These are phyloP conservation scores for Tylopilus subfusipes DNA, from an alignment of 768 basidiomycete species.

Conservation along the genomic window DNA sequence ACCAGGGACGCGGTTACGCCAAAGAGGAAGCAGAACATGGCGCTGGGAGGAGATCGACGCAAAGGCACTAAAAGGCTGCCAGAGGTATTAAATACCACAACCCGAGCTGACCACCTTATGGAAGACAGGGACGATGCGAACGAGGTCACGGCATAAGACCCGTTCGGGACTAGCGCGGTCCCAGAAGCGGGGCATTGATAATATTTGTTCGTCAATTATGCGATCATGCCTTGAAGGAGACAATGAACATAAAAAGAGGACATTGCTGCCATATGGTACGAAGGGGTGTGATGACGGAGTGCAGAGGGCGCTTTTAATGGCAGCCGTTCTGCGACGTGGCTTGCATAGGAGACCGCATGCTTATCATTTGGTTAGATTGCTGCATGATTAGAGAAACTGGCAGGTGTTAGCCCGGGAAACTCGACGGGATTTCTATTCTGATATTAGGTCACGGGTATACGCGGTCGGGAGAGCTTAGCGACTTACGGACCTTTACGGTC, in stretches of 20 bases:
- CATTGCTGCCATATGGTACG: neutral
- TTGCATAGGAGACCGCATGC: neutral
- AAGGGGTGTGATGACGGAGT: neutral
- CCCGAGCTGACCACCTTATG: neutral
- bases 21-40: constrained; percentile 16
- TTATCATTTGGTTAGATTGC: neutral
- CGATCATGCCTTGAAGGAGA: neutral
- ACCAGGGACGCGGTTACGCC: neutral
- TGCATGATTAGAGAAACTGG: neutral
- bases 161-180: neutral
- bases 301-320: neutral
- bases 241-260: neutral
- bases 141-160: neutral
- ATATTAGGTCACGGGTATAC: constrained; percentile 1
- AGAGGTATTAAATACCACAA: constrained; percentile 19
- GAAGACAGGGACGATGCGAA: constrained; percentile 5
- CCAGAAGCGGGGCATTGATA: neutral
- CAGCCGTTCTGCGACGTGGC: neutral
- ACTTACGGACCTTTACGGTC: too few species aligned
- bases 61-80: neutral
- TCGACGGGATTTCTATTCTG: neutral
- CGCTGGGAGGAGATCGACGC: neutral
- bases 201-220: neutral
- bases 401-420: neutral
- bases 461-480: too few species aligned